Conservation (phyloP, 2,329 filamentous ascomycete genomes). For the Xylariaceae sp. region DNA sequence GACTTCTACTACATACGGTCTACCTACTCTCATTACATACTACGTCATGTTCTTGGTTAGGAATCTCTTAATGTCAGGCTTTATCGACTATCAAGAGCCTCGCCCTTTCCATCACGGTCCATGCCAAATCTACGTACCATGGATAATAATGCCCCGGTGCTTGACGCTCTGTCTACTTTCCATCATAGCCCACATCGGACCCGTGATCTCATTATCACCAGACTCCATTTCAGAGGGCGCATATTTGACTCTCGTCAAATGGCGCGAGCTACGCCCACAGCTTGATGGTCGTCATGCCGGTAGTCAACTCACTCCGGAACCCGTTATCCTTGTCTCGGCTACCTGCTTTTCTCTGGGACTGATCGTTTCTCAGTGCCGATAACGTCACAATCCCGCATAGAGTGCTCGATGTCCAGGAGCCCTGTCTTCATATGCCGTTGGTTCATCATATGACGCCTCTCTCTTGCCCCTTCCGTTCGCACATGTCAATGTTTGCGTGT, state of each 20-base stretch:
- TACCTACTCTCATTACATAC: no score
- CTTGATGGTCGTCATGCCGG: slow-evolving; percentile 10
- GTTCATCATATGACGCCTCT: neutral
- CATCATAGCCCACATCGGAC: slow-evolving; percentile 10
- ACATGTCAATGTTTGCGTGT: neutral
- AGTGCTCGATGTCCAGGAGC: neutral
- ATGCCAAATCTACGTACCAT: neutral
- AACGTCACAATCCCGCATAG: slow-evolving; percentile 1
- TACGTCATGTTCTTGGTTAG: no score
- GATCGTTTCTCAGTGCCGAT: slow-evolving; percentile 16
- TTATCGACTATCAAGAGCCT: no score
- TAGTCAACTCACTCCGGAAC: slow-evolving; percentile 9
- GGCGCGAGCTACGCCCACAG: slow-evolving; percentile 7
- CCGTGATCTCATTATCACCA: slow-evolving; percentile 15
- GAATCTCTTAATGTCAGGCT: no score
- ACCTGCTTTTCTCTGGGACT: slow-evolving; percentile 9
- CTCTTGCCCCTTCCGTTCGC: neutral
- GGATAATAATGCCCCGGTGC: neutral
- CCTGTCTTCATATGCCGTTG: neutral
- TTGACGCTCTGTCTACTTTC: neutral
- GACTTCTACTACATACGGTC: no score
- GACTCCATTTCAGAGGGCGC: slow-evolving; percentile 7
- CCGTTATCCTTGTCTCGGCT: slow-evolving; percentile 8
- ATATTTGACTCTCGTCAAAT: neutral
- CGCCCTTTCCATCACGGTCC: slow-evolving; percentile 4